Percentiles rank a stretch among this genome's conserved stretches.
These are phyloP conservation scores for Endocalyx cinctus DNA, from an alignment of 2,329 filamentous ascomycete genomes.

Conservation along the genomic window DNA sequence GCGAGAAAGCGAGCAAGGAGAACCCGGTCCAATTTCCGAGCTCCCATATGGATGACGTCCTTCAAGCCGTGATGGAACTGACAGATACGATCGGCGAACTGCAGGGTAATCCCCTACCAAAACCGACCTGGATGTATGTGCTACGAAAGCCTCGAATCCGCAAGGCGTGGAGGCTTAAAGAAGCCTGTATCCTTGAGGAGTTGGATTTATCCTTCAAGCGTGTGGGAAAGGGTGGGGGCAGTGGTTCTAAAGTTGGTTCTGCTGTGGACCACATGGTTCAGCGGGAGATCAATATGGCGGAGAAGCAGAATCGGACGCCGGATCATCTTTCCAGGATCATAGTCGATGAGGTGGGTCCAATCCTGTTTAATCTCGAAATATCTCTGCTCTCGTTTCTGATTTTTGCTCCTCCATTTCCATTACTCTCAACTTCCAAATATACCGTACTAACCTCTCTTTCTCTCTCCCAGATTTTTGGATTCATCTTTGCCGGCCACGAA, in stretches of 20 bases:
- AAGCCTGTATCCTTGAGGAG: background rate
- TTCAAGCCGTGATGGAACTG: background rate
- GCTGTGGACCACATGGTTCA: background rate
- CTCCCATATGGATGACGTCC: slow-evolving; percentile 12
- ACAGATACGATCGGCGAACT: background rate
- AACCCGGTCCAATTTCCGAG: background rate
- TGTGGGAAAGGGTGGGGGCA: background rate
- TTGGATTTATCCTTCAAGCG: background rate
- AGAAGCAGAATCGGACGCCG: background rate
- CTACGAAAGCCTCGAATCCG: background rate
- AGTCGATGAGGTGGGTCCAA: background rate
- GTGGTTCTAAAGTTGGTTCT: background rate
- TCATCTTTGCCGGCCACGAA: slow-evolving; percentile 24
- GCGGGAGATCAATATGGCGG: background rate
- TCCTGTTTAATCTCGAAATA: background rate
- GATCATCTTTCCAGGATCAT: background rate
- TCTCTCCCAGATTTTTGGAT: slow-evolving; percentile 18
- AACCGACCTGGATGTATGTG: background rate
- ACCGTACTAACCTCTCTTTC: background rate
- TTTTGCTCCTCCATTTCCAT: too few species aligned
- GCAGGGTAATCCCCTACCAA: background rate
- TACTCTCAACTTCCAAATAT: background rate
- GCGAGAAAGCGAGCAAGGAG: background rate
- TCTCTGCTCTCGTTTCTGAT: background rate
- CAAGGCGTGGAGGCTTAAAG: background rate